Evolutionary conservation across 1,139 yeast species (phyloP), one percentile per base, ranked within the genome.

Genomic region (Geotrichum australiense): DNA sequence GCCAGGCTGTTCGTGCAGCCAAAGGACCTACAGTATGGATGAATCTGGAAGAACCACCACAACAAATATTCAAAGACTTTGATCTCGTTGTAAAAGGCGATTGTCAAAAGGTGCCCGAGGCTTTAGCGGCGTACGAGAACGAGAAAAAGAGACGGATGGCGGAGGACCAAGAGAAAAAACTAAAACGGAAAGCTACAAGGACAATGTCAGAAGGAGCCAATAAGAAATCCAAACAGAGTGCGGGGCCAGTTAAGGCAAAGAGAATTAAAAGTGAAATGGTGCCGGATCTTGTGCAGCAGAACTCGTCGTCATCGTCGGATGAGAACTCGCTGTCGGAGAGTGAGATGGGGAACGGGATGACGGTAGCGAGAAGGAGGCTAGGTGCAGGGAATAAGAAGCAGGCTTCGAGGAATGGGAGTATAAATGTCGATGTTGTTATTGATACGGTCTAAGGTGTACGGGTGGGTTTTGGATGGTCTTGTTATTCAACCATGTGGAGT

Each of bases 1-100:
- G 87, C 3, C 73, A 73, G 47, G 72, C 77, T 2, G 79, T 86
- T 6, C 87, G 78, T 54, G 66, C 74, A 1, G 67, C 70, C 20
- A 71, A 67, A 41, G 81, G 82, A 0, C 71, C 71, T 42, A 72
- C 76, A 1, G 67, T 77, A 2, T 77, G 80, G 76, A 55, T 76
- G 29, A 76, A 76, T 51, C 65, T 66, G 29, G 81, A 76, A 35
- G 66, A 66, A 41, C 63, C 75, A 0, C 49, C 53, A 5, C 68
- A 68, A 52, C 62, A 70, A 18, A 59, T 70, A 5, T 50, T 52
- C 31, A 65, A 69, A 23, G 78, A 74, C 49, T 68, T 69, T 47
- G 83, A 78, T 51, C 52, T 77, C 39, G 62, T 74, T 14, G 71
- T 77, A 7, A 65, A 70, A 11, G 83, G 82, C 11, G 81, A 77